These are phyloP conservation scores for Fusarium chaquense DNA, from an alignment of 2,329 filamentous ascomycete species.

Conservation along the genomic window DNA sequence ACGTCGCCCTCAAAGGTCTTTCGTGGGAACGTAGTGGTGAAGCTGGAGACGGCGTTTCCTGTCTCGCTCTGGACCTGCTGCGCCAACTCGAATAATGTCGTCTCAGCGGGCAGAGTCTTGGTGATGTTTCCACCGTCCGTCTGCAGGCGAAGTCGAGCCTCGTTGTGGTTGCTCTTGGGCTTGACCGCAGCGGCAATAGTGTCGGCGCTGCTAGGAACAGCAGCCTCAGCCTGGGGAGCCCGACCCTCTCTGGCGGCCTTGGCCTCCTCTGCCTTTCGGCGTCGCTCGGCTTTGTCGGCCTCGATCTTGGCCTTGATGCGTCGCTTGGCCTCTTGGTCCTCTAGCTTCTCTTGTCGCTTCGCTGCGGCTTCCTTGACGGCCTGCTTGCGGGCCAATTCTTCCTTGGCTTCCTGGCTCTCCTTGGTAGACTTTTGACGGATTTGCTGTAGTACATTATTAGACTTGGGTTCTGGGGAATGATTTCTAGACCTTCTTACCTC, in stretches of 20 bases:
- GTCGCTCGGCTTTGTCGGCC: conserved; percentile 90
- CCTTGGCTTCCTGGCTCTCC: conserved; percentile 89
- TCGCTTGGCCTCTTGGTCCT: conserved; percentile 86
- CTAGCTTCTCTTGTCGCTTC: conserved; percentile 89
- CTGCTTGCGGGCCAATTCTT: conserved; percentile 88
- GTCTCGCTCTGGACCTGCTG: conserved; percentile 79
- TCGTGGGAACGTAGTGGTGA: conserved; percentile 87
- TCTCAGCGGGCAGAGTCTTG: conserved; percentile 90
- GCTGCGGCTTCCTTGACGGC: conserved; percentile 89
- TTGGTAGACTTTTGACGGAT: conserved; percentile 88
- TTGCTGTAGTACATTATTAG: conserved; percentile 58
- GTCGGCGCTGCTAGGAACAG: conserved; percentile 61
- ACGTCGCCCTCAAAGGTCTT: conserved; percentile 77
- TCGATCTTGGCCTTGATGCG: conserved; percentile 94
- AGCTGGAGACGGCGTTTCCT: conserved; percentile 77
- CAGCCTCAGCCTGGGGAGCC: conserved; percentile 59
- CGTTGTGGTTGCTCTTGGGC: conserved; percentile 78
- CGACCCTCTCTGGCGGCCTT: conserved; percentile 89
- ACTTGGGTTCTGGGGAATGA: background rate
- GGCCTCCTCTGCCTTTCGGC: conserved; percentile 84
- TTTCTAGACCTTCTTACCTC: conserved; percentile 67
- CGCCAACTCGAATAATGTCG: conserved; percentile 92
- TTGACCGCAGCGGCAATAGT: conserved; percentile 65
- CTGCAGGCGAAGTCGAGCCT: conserved; percentile 85
- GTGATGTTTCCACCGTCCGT: conserved; percentile 78